Conservation (phyloP, 192 early-diverging fungal genomes). For the Coemansia sp. region DNA sequence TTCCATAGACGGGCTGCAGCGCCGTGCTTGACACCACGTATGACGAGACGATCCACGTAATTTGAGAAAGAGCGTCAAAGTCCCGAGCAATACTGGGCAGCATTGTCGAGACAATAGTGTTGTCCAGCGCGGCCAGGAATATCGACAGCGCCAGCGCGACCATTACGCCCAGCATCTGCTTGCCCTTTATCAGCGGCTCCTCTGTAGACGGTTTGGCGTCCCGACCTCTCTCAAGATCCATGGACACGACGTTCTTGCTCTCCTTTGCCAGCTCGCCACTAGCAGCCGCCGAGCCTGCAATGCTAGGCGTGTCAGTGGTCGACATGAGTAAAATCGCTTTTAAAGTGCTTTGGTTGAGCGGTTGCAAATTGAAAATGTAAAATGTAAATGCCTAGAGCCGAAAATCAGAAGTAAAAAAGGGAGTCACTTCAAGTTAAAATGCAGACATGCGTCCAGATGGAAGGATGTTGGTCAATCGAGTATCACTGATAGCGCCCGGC, state of each 20-base stretch:
- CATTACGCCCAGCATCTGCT: constrained; percentile 45
- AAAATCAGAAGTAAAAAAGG: no score
- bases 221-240: constrained; percentile 15
- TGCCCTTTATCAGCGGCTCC: constrained; percentile 29
- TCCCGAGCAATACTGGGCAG: constrained; percentile 63
- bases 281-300: background rate
- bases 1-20: constrained; percentile 79
- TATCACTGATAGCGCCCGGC: no score
- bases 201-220: background rate
- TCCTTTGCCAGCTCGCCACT: background rate
- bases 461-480: no score
- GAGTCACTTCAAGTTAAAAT: no score
- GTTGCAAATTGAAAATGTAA: background rate
- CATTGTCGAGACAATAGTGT: constrained; percentile 66
- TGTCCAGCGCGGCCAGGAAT: constrained; percentile 65
- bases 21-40: constrained; percentile 73
- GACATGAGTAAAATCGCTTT: background rate
- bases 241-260: background rate
- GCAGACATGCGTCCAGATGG: background rate
- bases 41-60: constrained; percentile 78
- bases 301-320: background rate
- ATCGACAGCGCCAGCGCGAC: constrained; percentile 55
- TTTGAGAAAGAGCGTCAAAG: constrained; percentile 60
- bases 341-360: background rate
- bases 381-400: no score